These are phyloP conservation scores for Penstemon davidsonii DNA, from an alignment of 257 asterid genomes.

Conservation along the genomic window DNA sequence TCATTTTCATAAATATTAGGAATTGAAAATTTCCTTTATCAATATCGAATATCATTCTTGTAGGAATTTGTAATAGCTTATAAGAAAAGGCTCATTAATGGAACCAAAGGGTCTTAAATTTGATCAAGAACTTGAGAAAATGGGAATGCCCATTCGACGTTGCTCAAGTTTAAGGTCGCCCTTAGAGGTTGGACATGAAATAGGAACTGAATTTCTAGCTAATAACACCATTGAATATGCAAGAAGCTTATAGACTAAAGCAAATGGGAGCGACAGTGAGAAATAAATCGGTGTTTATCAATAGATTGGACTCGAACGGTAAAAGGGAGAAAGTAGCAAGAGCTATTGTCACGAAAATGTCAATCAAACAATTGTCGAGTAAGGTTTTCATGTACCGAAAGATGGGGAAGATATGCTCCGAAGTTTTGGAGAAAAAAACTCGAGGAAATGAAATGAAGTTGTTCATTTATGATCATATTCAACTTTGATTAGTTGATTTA, in stretches of 20 bases:
- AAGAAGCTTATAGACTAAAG: constrained; percentile 43
- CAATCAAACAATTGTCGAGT: constrained; percentile 43
- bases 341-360: constrained; percentile 44
- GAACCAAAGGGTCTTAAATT: too few relatives aligned
- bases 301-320: constrained; percentile 36
- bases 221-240: constrained; percentile 43
- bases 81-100: too few relatives aligned
- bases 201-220: constrained; percentile 26
- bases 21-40: too few relatives aligned
- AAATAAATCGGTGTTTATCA: constrained; percentile 36
- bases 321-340: constrained; percentile 43
- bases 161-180: too few relatives aligned
- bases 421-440: constrained; percentile 41
- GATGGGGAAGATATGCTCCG: constrained; percentile 49
- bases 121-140: too few relatives aligned
- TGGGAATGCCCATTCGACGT: too few relatives aligned
- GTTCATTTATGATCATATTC: too few relatives aligned
- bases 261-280: constrained; percentile 59
- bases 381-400: constrained; percentile 39
- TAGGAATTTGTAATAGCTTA: too few relatives aligned
- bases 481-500: too few relatives aligned
- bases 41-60: too few relatives aligned
- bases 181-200: too few relatives aligned
- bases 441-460: not conserved
- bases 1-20: too few relatives aligned